These are phyloP conservation scores for Backusella mclennaniae DNA, from an alignment of 192 early-diverging fungal genomes.

Conservation along the genomic window DNA sequence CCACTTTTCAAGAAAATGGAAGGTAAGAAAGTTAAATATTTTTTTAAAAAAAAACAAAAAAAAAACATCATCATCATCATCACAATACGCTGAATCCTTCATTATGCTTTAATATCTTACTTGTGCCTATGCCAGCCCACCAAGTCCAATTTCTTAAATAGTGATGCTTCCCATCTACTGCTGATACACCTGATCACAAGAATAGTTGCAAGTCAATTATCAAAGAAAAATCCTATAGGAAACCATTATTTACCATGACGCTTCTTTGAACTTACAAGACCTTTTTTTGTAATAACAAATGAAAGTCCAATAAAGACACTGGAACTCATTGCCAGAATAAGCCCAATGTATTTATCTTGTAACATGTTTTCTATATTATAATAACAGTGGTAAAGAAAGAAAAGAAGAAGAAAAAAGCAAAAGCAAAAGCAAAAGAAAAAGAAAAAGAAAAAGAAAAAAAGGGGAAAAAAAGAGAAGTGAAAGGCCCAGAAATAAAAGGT, in stretches of 20 bases:
- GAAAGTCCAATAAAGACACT: conserved; percentile 87
- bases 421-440: not conserved
- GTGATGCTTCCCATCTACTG: conserved; percentile 67
- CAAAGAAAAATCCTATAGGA: conserved; percentile 11
- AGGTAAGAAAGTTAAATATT: not conserved
- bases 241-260: conserved; percentile 48
- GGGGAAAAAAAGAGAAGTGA: not conserved
- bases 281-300: conserved; percentile 93
- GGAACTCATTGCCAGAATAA: conserved; percentile 85
- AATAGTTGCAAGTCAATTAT: not conserved
- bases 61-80: too few species aligned
- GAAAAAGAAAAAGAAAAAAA: not conserved
- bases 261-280: conserved; percentile 73
- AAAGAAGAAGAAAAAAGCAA: not conserved
- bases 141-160: conserved; percentile 88
- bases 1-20: conserved; percentile 56
- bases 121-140: conserved; percentile 89
- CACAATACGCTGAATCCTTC: not conserved
- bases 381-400: not conserved
- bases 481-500: not conserved
- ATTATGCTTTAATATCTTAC: conserved; percentile 40
- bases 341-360: conserved; percentile 80
- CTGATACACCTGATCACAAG: conserved; percentile 62
- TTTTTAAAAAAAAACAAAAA: too few species aligned
- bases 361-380: conserved; percentile 32